Evolutionary conservation across 2,329 filamentous ascomycete species (phyloP), one percentile per base, ranked within the genome.

Genomic region (Cercospora janseana): DNA sequence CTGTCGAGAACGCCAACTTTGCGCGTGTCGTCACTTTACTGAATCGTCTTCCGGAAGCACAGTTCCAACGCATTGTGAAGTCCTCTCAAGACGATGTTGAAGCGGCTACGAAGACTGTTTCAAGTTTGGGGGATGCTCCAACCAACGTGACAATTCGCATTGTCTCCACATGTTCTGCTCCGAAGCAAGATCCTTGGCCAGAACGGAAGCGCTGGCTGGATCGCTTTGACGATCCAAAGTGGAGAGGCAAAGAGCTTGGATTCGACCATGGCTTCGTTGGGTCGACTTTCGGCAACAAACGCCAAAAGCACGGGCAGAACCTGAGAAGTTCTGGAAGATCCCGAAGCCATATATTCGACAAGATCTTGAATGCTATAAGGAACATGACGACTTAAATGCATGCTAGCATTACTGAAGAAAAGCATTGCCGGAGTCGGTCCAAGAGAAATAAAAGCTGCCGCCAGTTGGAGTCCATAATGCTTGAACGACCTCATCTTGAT

Each of bases 141-240:
- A 43, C 43, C 28, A 52, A 28, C n/a, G n/a, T n/a, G n/a, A n/a
- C n/a, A 12, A 48, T 52, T 35, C 21, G 32, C 15, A 53, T 53
- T 18, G 49, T 31, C 4, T 32, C 49, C 8, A 38, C 27, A 2
- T 53, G 43, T 28, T 47, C 44, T 24, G 13, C 27, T 21, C 44
- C 38, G n/a, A 48, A 43, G 13, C 23, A 37, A 13, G 45, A 40
- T 20, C 44, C 29, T 3, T 21, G 35, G 23, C 15, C 45, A n/a
- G 28, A 42, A 28, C 21, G 49, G 21, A 49, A 46, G 13, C 46
- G 51, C 27, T 54, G 51, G 51, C 46, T 54, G 9, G 46, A 54
- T 24, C 15, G 51, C 26, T 49, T 46, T 20, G 34, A 54, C 31
- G 46, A 49, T 12, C 23, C 41, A 8, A 26, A 46, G 27, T 35